Percentiles rank a stretch among this genome's conserved stretches.
Conservation (phyloP, 495 filamentous ascomycete genomes). For the Trichocladium uniseriatum region DNA sequence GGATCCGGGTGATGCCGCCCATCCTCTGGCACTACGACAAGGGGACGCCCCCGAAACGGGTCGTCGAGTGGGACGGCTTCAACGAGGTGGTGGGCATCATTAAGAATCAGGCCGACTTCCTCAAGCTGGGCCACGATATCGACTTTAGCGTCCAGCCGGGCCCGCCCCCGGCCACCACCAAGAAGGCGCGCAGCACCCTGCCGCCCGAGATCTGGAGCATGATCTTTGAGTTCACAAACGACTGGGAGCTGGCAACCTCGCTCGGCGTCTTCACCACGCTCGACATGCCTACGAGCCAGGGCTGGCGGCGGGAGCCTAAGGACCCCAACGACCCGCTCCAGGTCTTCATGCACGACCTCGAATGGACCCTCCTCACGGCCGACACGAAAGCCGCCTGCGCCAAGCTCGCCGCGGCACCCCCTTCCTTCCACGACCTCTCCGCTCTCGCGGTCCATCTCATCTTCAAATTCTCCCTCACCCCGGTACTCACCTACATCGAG, state of each 20-base stretch:
- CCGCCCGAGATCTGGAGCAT: constrained; percentile 84
- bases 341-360: constrained; percentile 52
- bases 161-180: constrained; percentile 15
- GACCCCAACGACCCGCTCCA: constrained; percentile 40
- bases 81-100: constrained; percentile 56
- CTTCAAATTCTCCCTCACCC: constrained; percentile 76
- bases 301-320: constrained; percentile 46
- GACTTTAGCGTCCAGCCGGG: constrained; percentile 38
- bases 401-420: constrained; percentile 53
- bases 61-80: constrained; percentile 58
- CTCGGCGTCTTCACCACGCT: constrained; percentile 72
- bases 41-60: constrained; percentile 36
- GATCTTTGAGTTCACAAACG: constrained; percentile 70
- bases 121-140: constrained; percentile 51
- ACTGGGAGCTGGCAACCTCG: constrained; percentile 81
- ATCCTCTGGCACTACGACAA: constrained; percentile 64
- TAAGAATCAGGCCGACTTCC: constrained; percentile 54
- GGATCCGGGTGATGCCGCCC: constrained; percentile 62
- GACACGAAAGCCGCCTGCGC: constrained; percentile 57
- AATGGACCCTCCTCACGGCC: constrained; percentile 71
- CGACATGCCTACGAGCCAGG: constrained; percentile 51
- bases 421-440: constrained; percentile 63
- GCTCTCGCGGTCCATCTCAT: constrained; percentile 77
- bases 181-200: constrained; percentile 33
- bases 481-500: constrained; percentile 74